Evolutionary conservation across 345 rosid genomes (phyloP), one percentile per base, ranked within the genome.

Genomic region (Salix suchowensis): DNA sequence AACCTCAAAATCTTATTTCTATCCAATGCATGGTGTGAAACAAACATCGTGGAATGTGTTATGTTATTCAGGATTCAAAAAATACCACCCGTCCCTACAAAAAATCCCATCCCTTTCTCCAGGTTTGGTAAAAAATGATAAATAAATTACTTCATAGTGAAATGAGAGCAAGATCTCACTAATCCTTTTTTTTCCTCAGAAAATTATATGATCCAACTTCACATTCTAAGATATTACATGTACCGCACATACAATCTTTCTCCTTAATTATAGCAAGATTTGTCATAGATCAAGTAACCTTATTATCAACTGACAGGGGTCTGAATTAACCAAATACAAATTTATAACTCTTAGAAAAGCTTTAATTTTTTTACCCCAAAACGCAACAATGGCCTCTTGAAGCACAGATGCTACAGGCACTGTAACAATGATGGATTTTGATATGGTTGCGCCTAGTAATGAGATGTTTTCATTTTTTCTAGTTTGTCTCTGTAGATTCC

Each of bases 121-220:
- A 8, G 23, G 62, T 55, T 55, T n/a, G 23, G 11, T 55, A 11
- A 18, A 40, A 52, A 52, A 52, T 18, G 23, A 55, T 23, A n/a
- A 46, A 46, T 12, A 13, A 46, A 40, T 10, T 40, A 40, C 12
- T 40, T 40, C 44, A 46, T 0, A 2, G 18, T 46, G 18, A 46
- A 55, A 3, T 55, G 62, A n/a, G 12, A n/a, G 28, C 1, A 10
- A 9, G 28, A 55, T 55, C 58, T 18, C 58, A 18, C 13, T 3
- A 2, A 24, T n/a, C 23, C 18, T 1, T 1, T 21, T 6, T 18
- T 16, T 0, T 2, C 23, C 60, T 0, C 28, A 0, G n/a, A 52
- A 52, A 52, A 52, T 6, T 18, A 21, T 19, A 52, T 52, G 23
- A 5, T 52, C 58, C 14, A 23, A n/a, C 62, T n/a, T 23, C n/a